phyloP scores from a whole-genome alignment of 106 monocot genomes.

The Phalaenopsis equestris region DNA sequence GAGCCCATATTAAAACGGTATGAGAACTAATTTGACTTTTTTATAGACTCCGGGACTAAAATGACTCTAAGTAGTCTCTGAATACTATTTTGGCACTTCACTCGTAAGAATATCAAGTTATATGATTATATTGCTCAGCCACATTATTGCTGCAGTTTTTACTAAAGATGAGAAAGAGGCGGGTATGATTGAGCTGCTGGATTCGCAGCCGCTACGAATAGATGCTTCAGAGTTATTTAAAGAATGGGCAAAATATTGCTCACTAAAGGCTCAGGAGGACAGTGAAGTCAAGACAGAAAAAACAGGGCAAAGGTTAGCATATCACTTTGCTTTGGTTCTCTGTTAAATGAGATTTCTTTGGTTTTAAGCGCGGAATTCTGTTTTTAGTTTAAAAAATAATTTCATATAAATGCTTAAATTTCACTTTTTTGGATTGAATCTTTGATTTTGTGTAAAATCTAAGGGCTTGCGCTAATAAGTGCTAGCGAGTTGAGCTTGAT shows the following conservation, averaged over 20 bases:
- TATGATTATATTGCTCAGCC: neutral
- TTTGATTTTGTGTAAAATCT: no score
- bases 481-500: no score
- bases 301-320: neutral
- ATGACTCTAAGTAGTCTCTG: no score
- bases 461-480: no score
- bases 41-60: no score
- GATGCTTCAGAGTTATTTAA: conserved; percentile 2
- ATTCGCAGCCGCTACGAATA: conserved; percentile 5
- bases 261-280: conserved; percentile 2
- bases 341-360: neutral
- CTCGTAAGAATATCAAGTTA: neutral
- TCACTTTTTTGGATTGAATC: no score
- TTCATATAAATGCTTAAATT: neutral
- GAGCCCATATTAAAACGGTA: no score
- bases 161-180: conserved; percentile 3
- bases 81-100: no score
- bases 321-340: neutral
- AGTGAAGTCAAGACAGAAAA: neutral
- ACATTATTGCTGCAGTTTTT: neutral
- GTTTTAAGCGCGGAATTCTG: no score
- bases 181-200: neutral
- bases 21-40: no score
- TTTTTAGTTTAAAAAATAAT: neutral
- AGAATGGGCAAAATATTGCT: conserved; percentile 13